These are phyloP conservation scores for Alternaria arborescens DNA, from an alignment of 2,329 filamentous ascomycete species.

Conservation along the genomic window DNA sequence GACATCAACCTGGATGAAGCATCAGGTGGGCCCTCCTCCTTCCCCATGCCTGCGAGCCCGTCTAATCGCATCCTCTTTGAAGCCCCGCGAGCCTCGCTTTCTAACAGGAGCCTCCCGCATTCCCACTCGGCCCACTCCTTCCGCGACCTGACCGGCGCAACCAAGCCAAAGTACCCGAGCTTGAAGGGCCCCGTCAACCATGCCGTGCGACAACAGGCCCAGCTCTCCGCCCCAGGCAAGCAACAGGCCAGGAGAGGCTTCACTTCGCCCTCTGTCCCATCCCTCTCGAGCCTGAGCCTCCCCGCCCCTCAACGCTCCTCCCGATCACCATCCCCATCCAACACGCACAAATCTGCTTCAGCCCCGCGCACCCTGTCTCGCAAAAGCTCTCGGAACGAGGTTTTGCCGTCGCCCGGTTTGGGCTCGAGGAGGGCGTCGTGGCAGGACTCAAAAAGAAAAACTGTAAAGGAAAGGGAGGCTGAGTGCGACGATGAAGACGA, in stretches of 20 bases:
- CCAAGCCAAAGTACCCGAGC: conserved; percentile 52
- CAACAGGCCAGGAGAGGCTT: conserved; percentile 52
- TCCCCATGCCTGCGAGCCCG: conserved; percentile 52
- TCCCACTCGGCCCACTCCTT: conserved; percentile 40
- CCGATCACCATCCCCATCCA: conserved; percentile 49
- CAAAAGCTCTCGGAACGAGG: conserved; percentile 44
- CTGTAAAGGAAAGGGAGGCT: conserved; percentile 73
- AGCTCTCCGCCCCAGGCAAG: conserved; percentile 51
- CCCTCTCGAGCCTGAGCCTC: conserved; percentile 43
- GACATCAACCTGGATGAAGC: conserved; percentile 86
- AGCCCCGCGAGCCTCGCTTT: conserved; percentile 31
- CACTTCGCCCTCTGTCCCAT: conserved; percentile 50
- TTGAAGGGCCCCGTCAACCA: conserved; percentile 52
- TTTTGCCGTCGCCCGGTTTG: conserved; percentile 38
- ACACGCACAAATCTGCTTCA: conserved; percentile 34
- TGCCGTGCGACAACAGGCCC: conserved; percentile 41
- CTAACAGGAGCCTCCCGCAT: conserved; percentile 28
- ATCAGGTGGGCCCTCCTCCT: conserved; percentile 47
- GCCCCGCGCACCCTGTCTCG: conserved; percentile 45
- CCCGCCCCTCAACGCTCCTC: conserved; percentile 45
- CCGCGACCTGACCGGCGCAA: conserved; percentile 49
- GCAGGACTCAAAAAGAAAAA: conserved; percentile 73
- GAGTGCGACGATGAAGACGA: conserved; percentile 79
- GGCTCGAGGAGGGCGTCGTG: conserved; percentile 62
- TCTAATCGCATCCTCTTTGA: conserved; percentile 46